Evolutionary conservation across 73 alveolate species (phyloP).

Genomic region (Durusdinium trenchii): DNA sequence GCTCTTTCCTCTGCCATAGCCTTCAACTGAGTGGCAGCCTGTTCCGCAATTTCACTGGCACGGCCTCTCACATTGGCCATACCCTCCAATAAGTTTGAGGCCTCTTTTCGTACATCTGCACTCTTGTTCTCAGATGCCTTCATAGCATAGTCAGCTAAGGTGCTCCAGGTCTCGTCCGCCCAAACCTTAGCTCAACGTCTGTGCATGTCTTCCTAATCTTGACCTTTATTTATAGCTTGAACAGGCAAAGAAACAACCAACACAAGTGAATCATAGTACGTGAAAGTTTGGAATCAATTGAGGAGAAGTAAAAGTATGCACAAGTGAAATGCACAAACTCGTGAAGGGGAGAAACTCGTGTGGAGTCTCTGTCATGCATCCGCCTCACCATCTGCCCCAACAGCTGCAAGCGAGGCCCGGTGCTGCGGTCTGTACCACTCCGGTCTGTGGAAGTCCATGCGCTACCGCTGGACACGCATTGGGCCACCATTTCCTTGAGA

Average conservation of each 20-base stretch:
- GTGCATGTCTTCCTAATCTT: too few relatives aligned
- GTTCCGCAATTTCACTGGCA: slow-evolving; percentile 58
- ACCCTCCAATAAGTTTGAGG: slow-evolving; percentile 29
- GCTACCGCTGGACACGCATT: slow-evolving; percentile 68
- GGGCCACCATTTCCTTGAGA: slow-evolving; percentile 67
- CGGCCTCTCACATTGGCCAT: slow-evolving; percentile 59
- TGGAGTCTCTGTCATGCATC: slow-evolving; percentile 56
- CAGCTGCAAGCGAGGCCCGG: slow-evolving; percentile 71
- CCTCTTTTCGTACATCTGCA: slow-evolving; percentile 55
- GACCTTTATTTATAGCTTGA: too few relatives aligned
- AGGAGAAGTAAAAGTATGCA: too few relatives aligned
- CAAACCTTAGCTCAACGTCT: neutral
- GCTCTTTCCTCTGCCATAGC: slow-evolving; percentile 78
- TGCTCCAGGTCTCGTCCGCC: slow-evolving; percentile 77
- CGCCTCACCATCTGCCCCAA: slow-evolving; percentile 82
- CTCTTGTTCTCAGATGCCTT: slow-evolving; percentile 86
- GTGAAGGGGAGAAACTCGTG: neutral
- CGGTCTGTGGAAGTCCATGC: slow-evolving; percentile 26
- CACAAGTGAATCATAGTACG: too few relatives aligned
- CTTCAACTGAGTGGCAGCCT: slow-evolving; percentile 49
- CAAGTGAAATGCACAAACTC: too few relatives aligned
- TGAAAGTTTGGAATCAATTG: too few relatives aligned
- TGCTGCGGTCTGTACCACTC: slow-evolving; percentile 15
- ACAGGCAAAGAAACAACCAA: too few relatives aligned
- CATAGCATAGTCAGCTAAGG: slow-evolving; percentile 50